phyloP scores from a whole-genome alignment of 805 yeast genomes.

The Candida nemodendra region DNA sequence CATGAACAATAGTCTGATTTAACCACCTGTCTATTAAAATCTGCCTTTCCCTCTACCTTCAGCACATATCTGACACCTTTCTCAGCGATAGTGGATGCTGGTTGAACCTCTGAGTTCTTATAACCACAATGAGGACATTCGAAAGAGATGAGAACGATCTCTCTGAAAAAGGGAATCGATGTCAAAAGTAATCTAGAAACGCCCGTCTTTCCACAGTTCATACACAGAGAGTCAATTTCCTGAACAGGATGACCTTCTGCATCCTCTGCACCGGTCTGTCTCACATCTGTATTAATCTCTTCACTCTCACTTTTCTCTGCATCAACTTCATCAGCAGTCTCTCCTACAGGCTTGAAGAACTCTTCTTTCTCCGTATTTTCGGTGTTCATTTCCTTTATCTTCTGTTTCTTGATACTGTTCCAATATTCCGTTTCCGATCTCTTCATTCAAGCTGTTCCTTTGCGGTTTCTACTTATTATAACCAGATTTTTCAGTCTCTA shows the following conservation, averaged over 20 bases:
- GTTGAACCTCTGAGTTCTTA: constrained; percentile 89
- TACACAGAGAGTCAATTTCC: constrained; percentile 91
- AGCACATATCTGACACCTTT: constrained; percentile 77
- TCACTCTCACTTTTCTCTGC: constrained; percentile 28
- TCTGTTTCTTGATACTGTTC: constrained; percentile 27
- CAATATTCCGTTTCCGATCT: constrained; percentile 14
- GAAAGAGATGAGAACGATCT: constrained; percentile 90
- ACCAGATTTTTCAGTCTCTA: too few relatives aligned
- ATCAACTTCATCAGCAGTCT: constrained; percentile 48
- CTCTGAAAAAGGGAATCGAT: constrained; percentile 86
- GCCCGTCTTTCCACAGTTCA: constrained; percentile 91
- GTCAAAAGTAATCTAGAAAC: constrained; percentile 81
- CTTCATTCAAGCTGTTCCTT: constrained; percentile 11
- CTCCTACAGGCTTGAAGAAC: constrained; percentile 60
- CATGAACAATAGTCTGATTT: constrained; percentile 85
- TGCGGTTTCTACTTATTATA: constrained; percentile 3
- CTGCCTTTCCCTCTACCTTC: constrained; percentile 64
- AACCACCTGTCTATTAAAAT: constrained; percentile 86
- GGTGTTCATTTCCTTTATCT: constrained; percentile 21
- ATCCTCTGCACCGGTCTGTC: constrained; percentile 74
- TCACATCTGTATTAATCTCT: constrained; percentile 43
- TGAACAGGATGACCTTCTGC: constrained; percentile 92
- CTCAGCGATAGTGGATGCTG: constrained; percentile 90
- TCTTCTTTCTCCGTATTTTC: constrained; percentile 33
- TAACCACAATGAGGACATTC: constrained; percentile 94